A percentile compares a stretch with the other conserved stretches of the same genome.
Evolutionary conservation across 768 basidiomycete species (phyloP).

Genomic region (Russula virescens): DNA sequence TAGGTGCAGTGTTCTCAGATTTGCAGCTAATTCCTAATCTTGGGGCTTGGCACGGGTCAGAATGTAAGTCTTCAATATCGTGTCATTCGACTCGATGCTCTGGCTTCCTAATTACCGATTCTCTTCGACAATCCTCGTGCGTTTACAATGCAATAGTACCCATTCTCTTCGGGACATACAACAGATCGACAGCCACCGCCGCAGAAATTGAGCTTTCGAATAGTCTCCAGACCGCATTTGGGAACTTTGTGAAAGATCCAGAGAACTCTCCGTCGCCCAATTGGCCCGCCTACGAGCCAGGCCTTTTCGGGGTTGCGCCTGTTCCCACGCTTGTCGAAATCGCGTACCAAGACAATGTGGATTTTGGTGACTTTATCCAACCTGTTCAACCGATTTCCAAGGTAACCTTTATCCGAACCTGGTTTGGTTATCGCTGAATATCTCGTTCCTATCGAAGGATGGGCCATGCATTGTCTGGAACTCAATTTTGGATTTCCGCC

Average conservation of each 20-base stretch:
- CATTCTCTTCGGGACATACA: conserved; percentile 30
- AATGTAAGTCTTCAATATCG: conserved; percentile 7
- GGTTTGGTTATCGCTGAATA: not conserved
- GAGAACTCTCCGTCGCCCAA: not conserved
- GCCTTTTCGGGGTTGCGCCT: not conserved
- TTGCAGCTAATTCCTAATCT: not conserved
- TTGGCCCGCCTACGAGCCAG: conserved; percentile 7
- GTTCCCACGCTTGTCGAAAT: conserved; percentile 6
- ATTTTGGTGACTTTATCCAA: not conserved
- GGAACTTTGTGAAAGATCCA: conserved; percentile 13
- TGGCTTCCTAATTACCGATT: too few relatives aligned
- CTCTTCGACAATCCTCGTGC: too few relatives aligned
- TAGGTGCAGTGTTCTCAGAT: conserved; percentile 11
- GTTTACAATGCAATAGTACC: conserved; percentile 12
- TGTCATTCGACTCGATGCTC: too few relatives aligned
- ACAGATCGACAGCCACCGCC: conserved; percentile 24
- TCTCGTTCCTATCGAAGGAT: not conserved
- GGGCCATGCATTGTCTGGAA: not conserved
- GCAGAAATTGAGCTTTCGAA: conserved; percentile 27
- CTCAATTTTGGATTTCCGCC: not conserved
- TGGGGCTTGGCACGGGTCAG: not conserved
- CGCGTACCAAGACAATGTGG: conserved; percentile 3
- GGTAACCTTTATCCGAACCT: not conserved
- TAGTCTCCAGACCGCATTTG: conserved; percentile 22
- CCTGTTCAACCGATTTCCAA: not conserved